Evolutionary conservation across 1,284 basidiomycete species (phyloP), one percentile per base, ranked within the genome.

Genomic region (Trametes hirsuta): DNA sequence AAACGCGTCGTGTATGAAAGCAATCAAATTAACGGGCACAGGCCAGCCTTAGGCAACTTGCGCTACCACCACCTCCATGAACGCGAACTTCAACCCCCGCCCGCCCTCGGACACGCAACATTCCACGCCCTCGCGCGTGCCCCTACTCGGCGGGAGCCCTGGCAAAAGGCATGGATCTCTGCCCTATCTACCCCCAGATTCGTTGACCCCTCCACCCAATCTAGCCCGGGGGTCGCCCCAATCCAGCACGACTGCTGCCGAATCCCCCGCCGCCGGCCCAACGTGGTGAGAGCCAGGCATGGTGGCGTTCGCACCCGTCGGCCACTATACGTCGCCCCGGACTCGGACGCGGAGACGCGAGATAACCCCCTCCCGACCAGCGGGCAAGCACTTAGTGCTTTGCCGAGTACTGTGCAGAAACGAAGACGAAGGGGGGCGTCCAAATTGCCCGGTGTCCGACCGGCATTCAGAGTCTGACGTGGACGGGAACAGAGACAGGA

Each of bases 271-370:
- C 30, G 8, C 30, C 30, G 30, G 30, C 5, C 6, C 39, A 15
- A 4, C 6, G 37, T 25, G 41, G 18, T 14, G 24, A 40, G 15
- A 21, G 39, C 30, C 15, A 30, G 44, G 48, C 48, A n/a, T 52
- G 30, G 55, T 57, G 55, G 55, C 55, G 48, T 36, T 57, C 48
- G 55, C 22, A 42, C 2, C 36, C 44, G 45, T 58, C 56, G 56
- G 56, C 48, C 56, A 58, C 56, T 41, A 56, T 58, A 52, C 49
- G 25, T 40, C 49, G 49, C 42, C 36, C 49, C 56, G 56, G 56
- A 47, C 24, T 36, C 56, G 49, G 18, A 18, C 18, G 18, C 18
- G 18, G 18, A 47, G 49, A 40, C 46, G 37, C 55, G 48, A 49
- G 55, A 46, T 41, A 45, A 24, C 18, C 18, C 18, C 18, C 18